Conservation (phyloP, 805 yeast species). For the Ogataea philodendri region DNA sequence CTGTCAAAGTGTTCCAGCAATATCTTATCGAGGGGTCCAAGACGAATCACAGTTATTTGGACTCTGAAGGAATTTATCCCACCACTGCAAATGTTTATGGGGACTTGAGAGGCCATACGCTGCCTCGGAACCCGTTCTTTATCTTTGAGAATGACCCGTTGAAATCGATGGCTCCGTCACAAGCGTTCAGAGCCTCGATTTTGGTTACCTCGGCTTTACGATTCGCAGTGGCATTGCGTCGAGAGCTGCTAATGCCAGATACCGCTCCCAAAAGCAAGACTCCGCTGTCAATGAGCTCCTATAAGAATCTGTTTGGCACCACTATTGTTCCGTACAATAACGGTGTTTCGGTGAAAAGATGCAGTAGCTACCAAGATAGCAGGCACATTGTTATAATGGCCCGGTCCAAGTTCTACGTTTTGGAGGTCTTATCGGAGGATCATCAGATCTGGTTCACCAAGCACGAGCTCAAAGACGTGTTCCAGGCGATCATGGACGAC, state of each 20-base stretch:
- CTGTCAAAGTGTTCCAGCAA: slow-evolving; percentile 47
- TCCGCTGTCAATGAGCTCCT: slow-evolving; percentile 67
- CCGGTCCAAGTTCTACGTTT: slow-evolving; percentile 48
- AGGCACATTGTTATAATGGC: slow-evolving; percentile 51
- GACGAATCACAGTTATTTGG: slow-evolving; percentile 51
- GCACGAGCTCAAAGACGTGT: slow-evolving; percentile 45
- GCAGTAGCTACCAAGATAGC: slow-evolving; percentile 35
- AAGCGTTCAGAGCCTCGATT: slow-evolving; percentile 65
- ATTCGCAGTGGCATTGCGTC: slow-evolving; percentile 59
- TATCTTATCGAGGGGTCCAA: slow-evolving; percentile 50
- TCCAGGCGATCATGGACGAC: slow-evolving; percentile 43
- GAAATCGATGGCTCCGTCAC: slow-evolving; percentile 55
- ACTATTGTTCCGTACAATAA: slow-evolving; percentile 51
- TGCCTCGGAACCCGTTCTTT: slow-evolving; percentile 77
- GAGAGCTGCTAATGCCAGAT: slow-evolving; percentile 56
- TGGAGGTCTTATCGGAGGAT: slow-evolving; percentile 46
- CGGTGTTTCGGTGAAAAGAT: slow-evolving; percentile 41
- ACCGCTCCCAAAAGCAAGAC: slow-evolving; percentile 46
- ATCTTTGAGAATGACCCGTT: slow-evolving; percentile 74
- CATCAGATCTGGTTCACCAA: slow-evolving; percentile 53
- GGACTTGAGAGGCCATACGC: slow-evolving; percentile 59
- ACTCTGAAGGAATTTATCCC: slow-evolving; percentile 43
- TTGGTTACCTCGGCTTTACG: slow-evolving; percentile 64
- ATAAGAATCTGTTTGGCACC: slow-evolving; percentile 65
- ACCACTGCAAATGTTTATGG: slow-evolving; percentile 61